Percentiles rank a stretch among this genome's conserved stretches.
Evolutionary conservation across 257 asterid genomes (phyloP).

Genomic region (Datura wrightii): DNA sequence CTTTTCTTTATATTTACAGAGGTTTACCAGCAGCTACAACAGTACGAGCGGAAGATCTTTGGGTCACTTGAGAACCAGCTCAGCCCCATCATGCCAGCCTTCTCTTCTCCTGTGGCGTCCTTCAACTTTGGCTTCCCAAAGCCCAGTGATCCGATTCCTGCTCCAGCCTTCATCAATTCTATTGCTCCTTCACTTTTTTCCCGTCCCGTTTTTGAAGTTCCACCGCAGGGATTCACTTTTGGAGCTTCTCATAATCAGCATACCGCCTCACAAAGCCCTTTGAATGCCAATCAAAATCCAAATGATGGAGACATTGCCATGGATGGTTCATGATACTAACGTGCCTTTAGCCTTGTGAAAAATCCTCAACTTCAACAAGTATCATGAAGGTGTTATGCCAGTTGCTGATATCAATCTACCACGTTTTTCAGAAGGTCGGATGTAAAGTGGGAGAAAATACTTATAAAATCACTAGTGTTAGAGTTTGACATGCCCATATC

Average conservation of each 20-base stretch:
- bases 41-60: constrained; percentile 69
- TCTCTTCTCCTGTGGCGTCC: constrained; percentile 42
- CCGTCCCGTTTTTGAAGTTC: constrained; percentile 41
- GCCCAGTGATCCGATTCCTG: constrained; percentile 56
- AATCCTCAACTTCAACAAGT: constrained; percentile 22
- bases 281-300: constrained; percentile 40
- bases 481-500: background rate
- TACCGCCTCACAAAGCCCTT: constrained; percentile 37
- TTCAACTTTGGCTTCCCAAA: constrained; percentile 89
- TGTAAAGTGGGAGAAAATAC: constrained; percentile 34
- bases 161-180: constrained; percentile 60
- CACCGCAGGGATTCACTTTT: constrained; percentile 75
- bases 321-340: constrained; percentile 64
- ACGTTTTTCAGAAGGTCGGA: constrained; percentile 29
- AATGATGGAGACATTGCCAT: constrained; percentile 62
- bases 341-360: constrained; percentile 5
- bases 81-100: constrained; percentile 36
- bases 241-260: constrained; percentile 67
- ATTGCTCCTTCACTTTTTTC: constrained; percentile 59
- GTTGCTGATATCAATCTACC: constrained; percentile 27
- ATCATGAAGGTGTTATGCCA: constrained; percentile 23
- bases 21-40: constrained; percentile 75
- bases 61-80: constrained; percentile 44
- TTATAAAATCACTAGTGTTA: background rate
- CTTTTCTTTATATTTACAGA: constrained; percentile 46